phyloP scores from a whole-genome alignment of 768 basidiomycete genomes.

The Cystobasidium onofrii region DNA sequence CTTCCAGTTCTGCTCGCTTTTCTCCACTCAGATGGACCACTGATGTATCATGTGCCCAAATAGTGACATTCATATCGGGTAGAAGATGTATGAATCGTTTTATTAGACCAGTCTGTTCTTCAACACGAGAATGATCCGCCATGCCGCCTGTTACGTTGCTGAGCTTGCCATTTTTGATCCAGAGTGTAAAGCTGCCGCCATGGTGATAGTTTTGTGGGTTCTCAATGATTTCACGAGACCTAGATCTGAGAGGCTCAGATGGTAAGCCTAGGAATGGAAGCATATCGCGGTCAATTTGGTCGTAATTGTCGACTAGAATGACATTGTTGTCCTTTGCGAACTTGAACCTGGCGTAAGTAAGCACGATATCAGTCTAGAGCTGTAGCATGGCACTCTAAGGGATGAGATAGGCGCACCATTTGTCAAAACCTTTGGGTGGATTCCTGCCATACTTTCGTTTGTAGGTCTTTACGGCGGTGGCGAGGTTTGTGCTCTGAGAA shows the following conservation, averaged over 20 bases:
- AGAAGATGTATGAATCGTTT: conserved; percentile 33
- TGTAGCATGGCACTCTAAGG: neutral
- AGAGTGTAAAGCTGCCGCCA: conserved; percentile 27
- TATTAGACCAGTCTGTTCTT: conserved; percentile 30
- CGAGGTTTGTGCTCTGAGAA: conserved; percentile 38
- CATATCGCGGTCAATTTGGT: conserved; percentile 40
- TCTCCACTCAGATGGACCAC: conserved; percentile 33
- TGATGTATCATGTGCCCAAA: conserved; percentile 39
- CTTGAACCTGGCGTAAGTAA: conserved; percentile 19
- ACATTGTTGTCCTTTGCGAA: conserved; percentile 31
- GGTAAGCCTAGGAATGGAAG: conserved; percentile 37
- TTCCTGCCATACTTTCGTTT: conserved; percentile 36
- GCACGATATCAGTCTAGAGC: neutral
- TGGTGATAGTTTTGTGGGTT: conserved; percentile 27
- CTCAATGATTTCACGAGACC: conserved; percentile 24
- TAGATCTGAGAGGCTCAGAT: conserved; percentile 11
- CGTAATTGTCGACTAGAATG: conserved; percentile 40
- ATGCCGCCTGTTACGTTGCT: conserved; percentile 21
- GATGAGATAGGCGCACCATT: conserved; percentile 35
- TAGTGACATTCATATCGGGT: conserved; percentile 39
- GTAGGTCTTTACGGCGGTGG: conserved; percentile 37
- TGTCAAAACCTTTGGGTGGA: conserved; percentile 41
- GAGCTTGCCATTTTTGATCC: conserved; percentile 20
- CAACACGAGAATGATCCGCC: neutral
- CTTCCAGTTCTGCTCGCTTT: conserved; percentile 22